A percentile compares a stretch with the other conserved stretches of the same genome.
These are phyloP conservation scores for Aspergillus udagawae DNA, from an alignment of 2,329 filamentous ascomycete genomes.

Conservation along the genomic window DNA sequence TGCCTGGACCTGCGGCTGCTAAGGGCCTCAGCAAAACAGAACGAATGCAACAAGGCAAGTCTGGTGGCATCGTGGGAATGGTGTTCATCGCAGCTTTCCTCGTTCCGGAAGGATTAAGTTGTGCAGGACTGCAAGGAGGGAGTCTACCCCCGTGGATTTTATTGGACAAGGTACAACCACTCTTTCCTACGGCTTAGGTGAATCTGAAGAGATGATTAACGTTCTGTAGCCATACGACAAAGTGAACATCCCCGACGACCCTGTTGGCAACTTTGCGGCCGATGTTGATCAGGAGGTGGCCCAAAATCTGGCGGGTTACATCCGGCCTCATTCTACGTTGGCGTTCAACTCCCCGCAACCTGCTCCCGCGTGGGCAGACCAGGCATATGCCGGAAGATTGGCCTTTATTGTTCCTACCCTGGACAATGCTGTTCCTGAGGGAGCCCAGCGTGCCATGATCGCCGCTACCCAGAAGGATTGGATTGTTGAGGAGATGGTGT, in stretches of 20 bases:
- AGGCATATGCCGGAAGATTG: conserved; percentile 10
- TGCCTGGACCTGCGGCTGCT: conserved; percentile 26
- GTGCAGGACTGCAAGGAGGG: conserved; percentile 20
- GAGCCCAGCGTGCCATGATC: conserved; percentile 23
- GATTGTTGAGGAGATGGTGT: conserved; percentile 17
- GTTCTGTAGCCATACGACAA: conserved; percentile 4
- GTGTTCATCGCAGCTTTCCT: conserved; percentile 35
- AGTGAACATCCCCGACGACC: conserved; percentile 13
- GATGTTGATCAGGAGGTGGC: conserved; percentile 7
- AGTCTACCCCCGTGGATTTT: conserved; percentile 21
- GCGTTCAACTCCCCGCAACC: conserved; percentile 22
- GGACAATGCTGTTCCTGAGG: conserved; percentile 19
- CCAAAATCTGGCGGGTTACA: conserved; percentile 1
- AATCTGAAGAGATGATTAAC: neutral
- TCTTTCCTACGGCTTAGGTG: neutral
- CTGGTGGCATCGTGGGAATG: conserved; percentile 29
- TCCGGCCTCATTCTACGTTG: conserved; percentile 20
- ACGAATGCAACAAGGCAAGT: conserved; percentile 22
- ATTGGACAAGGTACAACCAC: conserved; percentile 15
- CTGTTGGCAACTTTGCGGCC: conserved; percentile 11
- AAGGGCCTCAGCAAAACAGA: conserved; percentile 20
- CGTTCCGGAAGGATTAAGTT: conserved; percentile 29
- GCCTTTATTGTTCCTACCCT: conserved; percentile 21
- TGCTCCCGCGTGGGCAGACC: conserved; percentile 23
- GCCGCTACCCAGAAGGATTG: conserved; percentile 15